A percentile compares a stretch with the other conserved stretches of the same genome.
Conservation (phyloP, 306 rosid genomes). For the Quercus variabilis region DNA sequence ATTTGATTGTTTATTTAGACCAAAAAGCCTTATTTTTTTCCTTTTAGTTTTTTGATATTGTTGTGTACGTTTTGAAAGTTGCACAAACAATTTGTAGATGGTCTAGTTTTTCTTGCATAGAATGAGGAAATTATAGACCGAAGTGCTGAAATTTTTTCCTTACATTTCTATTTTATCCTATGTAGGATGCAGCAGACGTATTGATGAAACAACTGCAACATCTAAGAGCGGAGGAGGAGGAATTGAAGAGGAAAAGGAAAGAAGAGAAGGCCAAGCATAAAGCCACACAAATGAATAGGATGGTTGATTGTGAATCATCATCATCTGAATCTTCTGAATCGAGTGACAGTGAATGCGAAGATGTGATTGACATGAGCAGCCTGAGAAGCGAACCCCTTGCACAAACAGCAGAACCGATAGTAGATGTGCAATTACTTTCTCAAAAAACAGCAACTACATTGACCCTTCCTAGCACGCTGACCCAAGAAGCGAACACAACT, state of each 20-base stretch:
- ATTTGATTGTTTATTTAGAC: not conserved
- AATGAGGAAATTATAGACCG: not conserved
- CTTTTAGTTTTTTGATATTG: not conserved
- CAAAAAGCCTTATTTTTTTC: not conserved
- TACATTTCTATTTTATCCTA: not conserved
- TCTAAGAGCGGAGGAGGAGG: slow-evolving; percentile 53
- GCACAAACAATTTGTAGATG: not conserved
- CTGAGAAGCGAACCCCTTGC: slow-evolving; percentile 19
- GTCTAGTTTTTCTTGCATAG: not conserved
- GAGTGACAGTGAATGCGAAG: slow-evolving; percentile 58
- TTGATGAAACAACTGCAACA: slow-evolving; percentile 48
- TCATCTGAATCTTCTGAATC: slow-evolving; percentile 74
- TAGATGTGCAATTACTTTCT: slow-evolving; percentile 7
- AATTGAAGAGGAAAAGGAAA: slow-evolving; percentile 54
- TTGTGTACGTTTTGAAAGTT: not conserved
- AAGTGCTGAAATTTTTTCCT: not conserved
- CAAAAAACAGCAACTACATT: slow-evolving; percentile 6
- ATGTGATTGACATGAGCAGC: slow-evolving; percentile 41
- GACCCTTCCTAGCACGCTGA: slow-evolving; percentile 1
- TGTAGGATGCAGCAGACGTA: slow-evolving; percentile 53
- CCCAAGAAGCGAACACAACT: slow-evolving; percentile 10
- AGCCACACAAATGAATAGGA: slow-evolving; percentile 35
- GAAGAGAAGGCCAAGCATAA: slow-evolving; percentile 53
- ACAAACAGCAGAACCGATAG: slow-evolving; percentile 18
- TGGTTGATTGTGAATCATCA: slow-evolving; percentile 38